phyloP scores from a whole-genome alignment of 2,329 filamentous ascomycete genomes.

The Anthostomella pinea region DNA sequence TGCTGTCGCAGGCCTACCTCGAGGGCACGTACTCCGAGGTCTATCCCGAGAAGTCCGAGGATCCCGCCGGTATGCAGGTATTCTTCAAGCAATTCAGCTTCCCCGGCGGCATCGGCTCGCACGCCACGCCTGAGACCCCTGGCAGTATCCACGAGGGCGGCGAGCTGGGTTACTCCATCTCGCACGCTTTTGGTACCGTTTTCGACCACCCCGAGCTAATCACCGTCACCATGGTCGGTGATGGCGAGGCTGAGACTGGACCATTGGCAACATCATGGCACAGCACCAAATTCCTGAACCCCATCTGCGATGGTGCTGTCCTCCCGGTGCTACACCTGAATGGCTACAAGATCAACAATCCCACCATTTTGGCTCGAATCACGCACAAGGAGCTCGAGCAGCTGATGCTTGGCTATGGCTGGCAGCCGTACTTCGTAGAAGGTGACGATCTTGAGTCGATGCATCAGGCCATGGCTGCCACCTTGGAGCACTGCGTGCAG shows the following conservation, averaged over 20 bases:
- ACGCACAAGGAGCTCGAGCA: constrained; percentile 68
- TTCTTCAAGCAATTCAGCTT: constrained; percentile 86
- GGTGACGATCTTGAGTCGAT: constrained; percentile 70
- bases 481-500: constrained; percentile 67
- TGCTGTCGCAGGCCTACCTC: constrained; percentile 73
- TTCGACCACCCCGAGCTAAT: constrained; percentile 75
- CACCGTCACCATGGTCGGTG: constrained; percentile 73
- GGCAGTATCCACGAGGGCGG: constrained; percentile 77
- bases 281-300: constrained; percentile 79
- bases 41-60: constrained; percentile 70
- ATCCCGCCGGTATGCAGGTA: constrained; percentile 64
- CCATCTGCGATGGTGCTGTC: constrained; percentile 73
- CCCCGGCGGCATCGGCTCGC: constrained; percentile 73
- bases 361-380: constrained; percentile 70
- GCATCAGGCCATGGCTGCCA: constrained; percentile 80
- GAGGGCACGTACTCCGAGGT: constrained; percentile 77
- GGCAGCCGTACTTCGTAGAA: constrained; percentile 78
- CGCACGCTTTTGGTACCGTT: constrained; percentile 74
- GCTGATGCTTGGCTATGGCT: constrained; percentile 72
- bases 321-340: constrained; percentile 76
- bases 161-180: constrained; percentile 78
- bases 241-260: constrained; percentile 79
- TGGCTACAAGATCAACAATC: constrained; percentile 84
- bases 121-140: constrained; percentile 76
- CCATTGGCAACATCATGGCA: constrained; percentile 79